Evolutionary conservation across 495 filamentous ascomycete species (phyloP).

Genomic region (Acidomyces sp.): DNA sequence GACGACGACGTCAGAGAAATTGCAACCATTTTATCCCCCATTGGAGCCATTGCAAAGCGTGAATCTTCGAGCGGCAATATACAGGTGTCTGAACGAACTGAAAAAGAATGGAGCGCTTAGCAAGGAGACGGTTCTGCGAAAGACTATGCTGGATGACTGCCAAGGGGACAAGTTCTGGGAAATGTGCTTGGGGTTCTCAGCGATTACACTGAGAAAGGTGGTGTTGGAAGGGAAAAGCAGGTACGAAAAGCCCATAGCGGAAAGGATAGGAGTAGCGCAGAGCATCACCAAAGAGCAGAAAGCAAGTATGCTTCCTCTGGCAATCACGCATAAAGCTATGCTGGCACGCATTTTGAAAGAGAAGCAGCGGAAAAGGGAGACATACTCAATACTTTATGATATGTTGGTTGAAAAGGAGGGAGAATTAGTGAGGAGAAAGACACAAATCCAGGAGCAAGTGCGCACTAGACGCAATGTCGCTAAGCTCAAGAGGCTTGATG

Average conservation of each 20-base stretch:
- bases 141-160: slow-evolving; percentile 87
- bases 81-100: slow-evolving; percentile 58
- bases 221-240: slow-evolving; percentile 33
- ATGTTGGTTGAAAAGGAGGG: slow-evolving; percentile 42
- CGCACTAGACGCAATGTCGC: slow-evolving; percentile 22
- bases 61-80: slow-evolving; percentile 77
- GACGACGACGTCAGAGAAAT: slow-evolving; percentile 53
- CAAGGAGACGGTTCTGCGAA: slow-evolving; percentile 62
- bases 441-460: slow-evolving; percentile 25
- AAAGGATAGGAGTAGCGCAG: slow-evolving; percentile 49
- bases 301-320: slow-evolving; percentile 47
- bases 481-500: slow-evolving; percentile 28
- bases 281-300: slow-evolving; percentile 47
- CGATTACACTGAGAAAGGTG: slow-evolving; percentile 59
- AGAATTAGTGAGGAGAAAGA: slow-evolving; percentile 31
- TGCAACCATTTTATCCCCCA: slow-evolving; percentile 79
- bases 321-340: slow-evolving; percentile 58
- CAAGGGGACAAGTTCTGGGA: slow-evolving; percentile 44
- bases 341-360: slow-evolving; percentile 39
- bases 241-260: slow-evolving; percentile 32
- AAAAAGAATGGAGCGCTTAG: slow-evolving; percentile 78
- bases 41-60: slow-evolving; percentile 75
- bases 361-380: slow-evolving; percentile 41
- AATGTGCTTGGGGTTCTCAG: slow-evolving; percentile 64
- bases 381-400: slow-evolving; percentile 44